Percentiles rank a stretch among this genome's conserved stretches.
phyloP scores from a whole-genome alignment of 2,329 filamentous ascomycete genomes.

The Claviceps pazoutovae region DNA sequence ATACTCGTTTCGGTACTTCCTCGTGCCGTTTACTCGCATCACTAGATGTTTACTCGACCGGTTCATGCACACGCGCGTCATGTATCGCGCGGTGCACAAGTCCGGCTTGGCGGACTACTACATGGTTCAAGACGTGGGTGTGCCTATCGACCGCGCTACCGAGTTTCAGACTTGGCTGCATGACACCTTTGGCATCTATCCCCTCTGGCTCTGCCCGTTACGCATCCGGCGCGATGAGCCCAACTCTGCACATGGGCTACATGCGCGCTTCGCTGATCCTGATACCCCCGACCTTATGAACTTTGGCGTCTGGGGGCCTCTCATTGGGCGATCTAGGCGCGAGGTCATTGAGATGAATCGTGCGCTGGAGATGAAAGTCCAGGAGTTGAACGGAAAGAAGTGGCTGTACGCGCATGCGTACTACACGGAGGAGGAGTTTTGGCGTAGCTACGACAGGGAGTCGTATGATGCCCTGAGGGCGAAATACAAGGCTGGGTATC shows the following conservation, averaged over 20 bases:
- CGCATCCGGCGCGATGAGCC: conserved; percentile 22
- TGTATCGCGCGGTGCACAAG: conserved; percentile 58
- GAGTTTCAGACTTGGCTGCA: conserved; percentile 38
- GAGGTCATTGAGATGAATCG: conserved; percentile 55
- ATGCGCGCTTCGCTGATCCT: conserved; percentile 24
- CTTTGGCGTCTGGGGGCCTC: conserved; percentile 66
- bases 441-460: conserved; percentile 44
- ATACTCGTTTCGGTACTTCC: conserved; percentile 47
- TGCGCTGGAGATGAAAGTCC: conserved; percentile 54
- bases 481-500: conserved; percentile 42
- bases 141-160: conserved; percentile 39
- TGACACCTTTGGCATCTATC: conserved; percentile 40
- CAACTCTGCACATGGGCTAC: conserved; percentile 30
- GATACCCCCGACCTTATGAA: conserved; percentile 35
- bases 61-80: conserved; percentile 60
- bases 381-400: conserved; percentile 52
- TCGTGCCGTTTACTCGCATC: conserved; percentile 44
- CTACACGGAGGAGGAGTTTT: conserved; percentile 55
- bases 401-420: conserved; percentile 59
- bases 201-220: conserved; percentile 45
- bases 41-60: conserved; percentile 57
- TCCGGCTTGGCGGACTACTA: conserved; percentile 50
- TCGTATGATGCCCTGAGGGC: conserved; percentile 45
- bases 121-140: conserved; percentile 53
- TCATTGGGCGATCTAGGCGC: conserved; percentile 28